Evolutionary conservation across 495 filamentous ascomycete species (phyloP), one percentile per base, ranked within the genome.

Genomic region (Amphirosellinia nigrospora): DNA sequence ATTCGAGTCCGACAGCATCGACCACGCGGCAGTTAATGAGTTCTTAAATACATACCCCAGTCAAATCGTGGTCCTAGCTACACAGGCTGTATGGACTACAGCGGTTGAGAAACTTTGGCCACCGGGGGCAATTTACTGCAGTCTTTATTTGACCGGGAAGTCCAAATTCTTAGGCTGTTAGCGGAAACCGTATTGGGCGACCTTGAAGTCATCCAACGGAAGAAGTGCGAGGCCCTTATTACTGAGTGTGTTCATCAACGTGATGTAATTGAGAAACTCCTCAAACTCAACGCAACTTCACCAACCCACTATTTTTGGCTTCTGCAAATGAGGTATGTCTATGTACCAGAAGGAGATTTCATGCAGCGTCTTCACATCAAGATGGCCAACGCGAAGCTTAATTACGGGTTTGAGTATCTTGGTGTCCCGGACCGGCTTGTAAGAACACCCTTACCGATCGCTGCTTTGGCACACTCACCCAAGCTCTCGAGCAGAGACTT

Each of bases 161-260:
- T 96, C 16, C 88, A 89, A 73, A 85, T 97, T 13, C 90, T 99
- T 21, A 87, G 90, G 46, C 79, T 96, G 36, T 89, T 98, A 46
- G 96, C 96, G 19, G 86, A 89, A 13, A 94, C 92, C 16, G 96
- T 99, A n/a, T 86, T 98, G 5, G 92, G 92, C 30, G 94, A 98
- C 71, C 86, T 98, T 21, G 94, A 97, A 70, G 80, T 92, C 1
- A 90, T 98, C 53, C 88, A 91, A 74, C 84, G 96, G 62, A 97
- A 96, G 87, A 97, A 97, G 85, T 98, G 94, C 81, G 96, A 99
- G 78, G 94, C 97, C 80, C 90, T 99, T 71, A 98, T 99, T 76
- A 99, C 96, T 15, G 96, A 99, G 78, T 98, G 95, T 78, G 96
- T 99, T 21, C 96, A 98, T 76, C 96, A 99, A 78, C 90, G 96